Conservation (phyloP, 176 grass and related monocot genomes). For the Tillandsia leiboldiana region DNA sequence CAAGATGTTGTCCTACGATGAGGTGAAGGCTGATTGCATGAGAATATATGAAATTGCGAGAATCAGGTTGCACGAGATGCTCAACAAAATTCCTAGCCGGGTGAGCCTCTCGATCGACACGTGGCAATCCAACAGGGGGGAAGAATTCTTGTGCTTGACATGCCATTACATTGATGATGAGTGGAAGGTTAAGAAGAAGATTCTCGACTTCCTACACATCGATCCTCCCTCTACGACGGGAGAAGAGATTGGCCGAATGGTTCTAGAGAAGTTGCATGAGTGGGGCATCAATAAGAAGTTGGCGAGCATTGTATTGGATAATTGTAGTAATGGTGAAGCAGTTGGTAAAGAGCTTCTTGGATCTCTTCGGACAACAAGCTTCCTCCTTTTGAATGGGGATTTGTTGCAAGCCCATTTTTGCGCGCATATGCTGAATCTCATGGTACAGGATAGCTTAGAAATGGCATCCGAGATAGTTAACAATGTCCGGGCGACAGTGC, state of each 20-base stretch:
- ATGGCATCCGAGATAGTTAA: conserved; percentile 42
- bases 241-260: conserved; percentile 44
- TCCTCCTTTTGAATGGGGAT: conserved; percentile 62
- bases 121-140: conserved; percentile 67
- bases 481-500: conserved; percentile 58
- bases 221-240: conserved; percentile 31
- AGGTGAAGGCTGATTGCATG: conserved; percentile 83
- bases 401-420: conserved; percentile 71
- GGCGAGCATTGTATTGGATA: conserved; percentile 61
- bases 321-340: conserved; percentile 48
- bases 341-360: conserved; percentile 62
- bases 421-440: conserved; percentile 61
- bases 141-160: conserved; percentile 75
- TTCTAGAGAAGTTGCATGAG: conserved; percentile 59
- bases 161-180: conserved; percentile 88
- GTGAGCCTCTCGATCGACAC: conserved; percentile 79
- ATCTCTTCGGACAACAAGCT: conserved; percentile 49
- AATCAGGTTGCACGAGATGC: conserved; percentile 54
- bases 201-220: conserved; percentile 74
- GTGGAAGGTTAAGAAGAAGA: conserved; percentile 88
- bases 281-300: conserved; percentile 82
- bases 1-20: conserved; percentile 68
- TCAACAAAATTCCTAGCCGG: conserved; percentile 45
- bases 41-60: conserved; percentile 63
- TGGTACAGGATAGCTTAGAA: conserved; percentile 77